These are phyloP conservation scores for Tripterygium wilfordii DNA, from an alignment of 177 flowering plant genomes.

Conservation along the genomic window DNA sequence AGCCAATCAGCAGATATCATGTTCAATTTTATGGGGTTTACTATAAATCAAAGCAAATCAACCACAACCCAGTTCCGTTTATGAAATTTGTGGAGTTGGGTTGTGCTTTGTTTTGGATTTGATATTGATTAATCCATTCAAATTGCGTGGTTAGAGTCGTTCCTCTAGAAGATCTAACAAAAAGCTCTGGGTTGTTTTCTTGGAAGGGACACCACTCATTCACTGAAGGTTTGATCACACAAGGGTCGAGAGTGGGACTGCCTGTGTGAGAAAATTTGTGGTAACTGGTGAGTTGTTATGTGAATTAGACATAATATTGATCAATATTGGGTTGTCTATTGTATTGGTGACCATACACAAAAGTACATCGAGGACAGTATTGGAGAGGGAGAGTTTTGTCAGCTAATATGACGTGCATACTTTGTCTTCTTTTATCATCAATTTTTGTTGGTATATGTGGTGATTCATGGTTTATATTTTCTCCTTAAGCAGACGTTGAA, in stretches of 20 bases:
- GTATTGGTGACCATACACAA: conserved; percentile 1
- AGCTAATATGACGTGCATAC: neutral
- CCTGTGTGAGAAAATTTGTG: neutral
- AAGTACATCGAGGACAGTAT: neutral
- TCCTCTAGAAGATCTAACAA: neutral
- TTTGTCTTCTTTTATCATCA: no score
- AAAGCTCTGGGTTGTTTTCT: neutral
- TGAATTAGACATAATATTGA: no score
- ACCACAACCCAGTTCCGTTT: conserved; percentile 4
- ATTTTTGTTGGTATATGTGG: no score
- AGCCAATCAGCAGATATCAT: no score
- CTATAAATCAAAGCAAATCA: no score
- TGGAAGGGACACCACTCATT: neutral
- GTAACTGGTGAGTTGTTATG: conserved; percentile 5
- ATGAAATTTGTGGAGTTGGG: conserved; percentile 14
- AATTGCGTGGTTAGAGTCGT: conserved; percentile 3
- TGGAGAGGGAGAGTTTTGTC: no score
- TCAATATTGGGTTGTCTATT: no score
- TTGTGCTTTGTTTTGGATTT: conserved; percentile 10
- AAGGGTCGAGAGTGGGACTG: no score
- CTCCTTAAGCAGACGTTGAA: no score
- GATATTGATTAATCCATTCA: no score
- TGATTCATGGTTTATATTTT: no score
- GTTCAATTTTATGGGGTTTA: no score
- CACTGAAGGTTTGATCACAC: conserved; percentile 4